Percentiles rank a stretch among this genome's conserved stretches.
phyloP scores from a whole-genome alignment of 345 rosid genomes.

The Citrus medica region DNA sequence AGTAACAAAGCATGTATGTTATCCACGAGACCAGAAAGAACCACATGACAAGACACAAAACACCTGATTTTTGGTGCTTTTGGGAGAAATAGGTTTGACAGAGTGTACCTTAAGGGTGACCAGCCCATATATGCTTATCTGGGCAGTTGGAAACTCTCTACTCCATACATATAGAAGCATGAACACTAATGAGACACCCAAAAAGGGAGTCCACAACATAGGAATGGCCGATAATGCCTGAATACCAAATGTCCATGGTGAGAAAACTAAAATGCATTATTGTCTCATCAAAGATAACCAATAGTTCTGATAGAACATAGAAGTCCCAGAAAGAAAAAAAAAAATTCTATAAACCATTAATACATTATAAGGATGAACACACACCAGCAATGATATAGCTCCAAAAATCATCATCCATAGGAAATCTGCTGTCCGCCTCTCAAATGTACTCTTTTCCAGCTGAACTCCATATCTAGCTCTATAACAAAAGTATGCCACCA shows the following conservation, averaged over 20 bases:
- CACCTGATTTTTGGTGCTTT: not conserved
- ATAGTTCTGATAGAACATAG: not conserved
- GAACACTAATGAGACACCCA: slow-evolving; percentile 80
- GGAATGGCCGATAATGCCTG: slow-evolving; percentile 71
- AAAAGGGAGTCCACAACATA: slow-evolving; percentile 48
- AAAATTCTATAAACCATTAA: not conserved
- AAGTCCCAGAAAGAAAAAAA: not conserved
- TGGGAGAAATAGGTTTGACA: not conserved
- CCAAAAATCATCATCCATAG: slow-evolving; percentile 79
- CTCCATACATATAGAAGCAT: slow-evolving; percentile 95
- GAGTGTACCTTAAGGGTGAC: slow-evolving; percentile 61
- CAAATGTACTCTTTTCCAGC: slow-evolving; percentile 79
- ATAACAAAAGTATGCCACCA: not conserved
- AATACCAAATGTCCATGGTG: slow-evolving; percentile 7
- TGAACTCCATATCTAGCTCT: slow-evolving; percentile 96
- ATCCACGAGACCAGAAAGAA: not conserved
- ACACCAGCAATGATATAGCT: slow-evolving; percentile 47
- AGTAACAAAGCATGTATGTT: not conserved
- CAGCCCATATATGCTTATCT: slow-evolving; percentile 81
- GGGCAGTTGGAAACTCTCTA: slow-evolving; percentile 84
- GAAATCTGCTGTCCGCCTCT: slow-evolving; percentile 83
- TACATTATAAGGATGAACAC: slow-evolving; percentile 11
- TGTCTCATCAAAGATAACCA: too few species aligned
- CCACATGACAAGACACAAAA: not conserved
- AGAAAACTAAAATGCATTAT: not conserved